Conservation (phyloP, 2,329 filamentous ascomycete genomes). For the Epichloe festucae region DNA sequence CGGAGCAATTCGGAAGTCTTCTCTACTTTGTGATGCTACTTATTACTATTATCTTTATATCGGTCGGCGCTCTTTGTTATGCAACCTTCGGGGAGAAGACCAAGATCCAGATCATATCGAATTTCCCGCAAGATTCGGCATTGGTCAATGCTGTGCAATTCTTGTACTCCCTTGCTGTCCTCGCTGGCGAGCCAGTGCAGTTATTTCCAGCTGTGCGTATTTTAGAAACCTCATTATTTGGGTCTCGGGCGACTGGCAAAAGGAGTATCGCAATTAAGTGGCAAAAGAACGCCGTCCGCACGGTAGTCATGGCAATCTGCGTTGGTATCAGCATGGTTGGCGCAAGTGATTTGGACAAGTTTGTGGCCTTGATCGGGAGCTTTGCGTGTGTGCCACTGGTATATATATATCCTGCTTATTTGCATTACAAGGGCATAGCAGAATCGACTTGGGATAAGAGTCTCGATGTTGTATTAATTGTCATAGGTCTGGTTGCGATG, state of each 20-base stretch:
- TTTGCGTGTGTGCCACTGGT: slow-evolving; percentile 65
- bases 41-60: slow-evolving; percentile 61
- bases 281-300: slow-evolving; percentile 60
- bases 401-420: slow-evolving; percentile 60
- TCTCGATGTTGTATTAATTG: slow-evolving; percentile 49
- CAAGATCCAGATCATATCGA: slow-evolving; percentile 62
- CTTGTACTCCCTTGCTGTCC: slow-evolving; percentile 58
- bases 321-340: slow-evolving; percentile 49
- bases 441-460: slow-evolving; percentile 39
- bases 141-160: slow-evolving; percentile 69
- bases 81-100: slow-evolving; percentile 58
- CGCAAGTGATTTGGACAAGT: slow-evolving; percentile 58
- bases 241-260: slow-evolving; percentile 52
- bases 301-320: slow-evolving; percentile 42
- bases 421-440: slow-evolving; percentile 58
- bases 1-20: slow-evolving; percentile 52
- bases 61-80: slow-evolving; percentile 60
- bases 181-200: slow-evolving; percentile 63
- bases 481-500: slow-evolving; percentile 53
- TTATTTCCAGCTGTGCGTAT: slow-evolving; percentile 63
- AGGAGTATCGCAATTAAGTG: slow-evolving; percentile 53
- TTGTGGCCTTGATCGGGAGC: slow-evolving; percentile 60
- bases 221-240: slow-evolving; percentile 54
- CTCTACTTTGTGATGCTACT: slow-evolving; percentile 58
- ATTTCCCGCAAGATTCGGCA: slow-evolving; percentile 56